These are phyloP conservation scores for Lumnitzera racemosa DNA, from an alignment of 345 rosid genomes.

Conservation along the genomic window DNA sequence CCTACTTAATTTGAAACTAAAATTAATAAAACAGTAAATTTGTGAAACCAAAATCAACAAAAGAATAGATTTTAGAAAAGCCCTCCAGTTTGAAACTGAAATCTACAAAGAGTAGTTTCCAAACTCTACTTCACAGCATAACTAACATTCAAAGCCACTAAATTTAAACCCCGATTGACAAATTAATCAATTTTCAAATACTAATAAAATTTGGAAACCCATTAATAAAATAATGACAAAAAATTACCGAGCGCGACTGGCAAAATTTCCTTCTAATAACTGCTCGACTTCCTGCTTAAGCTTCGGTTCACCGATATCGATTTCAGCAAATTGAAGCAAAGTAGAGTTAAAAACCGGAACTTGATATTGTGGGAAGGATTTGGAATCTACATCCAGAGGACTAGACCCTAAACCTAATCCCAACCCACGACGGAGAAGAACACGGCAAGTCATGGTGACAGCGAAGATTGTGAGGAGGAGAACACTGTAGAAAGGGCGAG, in stretches of 20 bases:
- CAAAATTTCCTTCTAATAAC: constrained; percentile 50
- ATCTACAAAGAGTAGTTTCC: no score
- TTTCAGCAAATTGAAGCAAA: constrained; percentile 57
- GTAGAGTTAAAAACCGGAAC: constrained; percentile 50
- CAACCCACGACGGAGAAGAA: constrained; percentile 30
- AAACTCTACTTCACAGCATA: no score
- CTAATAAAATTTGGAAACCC: no score
- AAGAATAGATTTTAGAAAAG: no score
- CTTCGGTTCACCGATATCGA: constrained; percentile 49
- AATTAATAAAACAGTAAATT: no score
- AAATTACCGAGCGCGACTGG: constrained; percentile 24
- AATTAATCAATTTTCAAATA: no score
- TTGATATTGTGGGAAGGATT: not conserved
- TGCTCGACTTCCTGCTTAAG: constrained; percentile 52
- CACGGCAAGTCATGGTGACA: constrained; percentile 44
- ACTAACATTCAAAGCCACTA: no score
- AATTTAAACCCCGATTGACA: no score
- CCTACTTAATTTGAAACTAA: no score
- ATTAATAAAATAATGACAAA: no score
- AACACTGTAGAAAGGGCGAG: constrained; percentile 52
- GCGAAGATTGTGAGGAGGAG: constrained; percentile 48
- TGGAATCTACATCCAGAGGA: constrained; percentile 8
- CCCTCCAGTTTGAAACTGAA: no score
- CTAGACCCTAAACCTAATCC: constrained; percentile 23
- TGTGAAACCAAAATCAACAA: no score